Evolutionary conservation across 176 grass and related monocot species (phyloP), one percentile per base, ranked within the genome.

Genomic region (Olyra latifolia): DNA sequence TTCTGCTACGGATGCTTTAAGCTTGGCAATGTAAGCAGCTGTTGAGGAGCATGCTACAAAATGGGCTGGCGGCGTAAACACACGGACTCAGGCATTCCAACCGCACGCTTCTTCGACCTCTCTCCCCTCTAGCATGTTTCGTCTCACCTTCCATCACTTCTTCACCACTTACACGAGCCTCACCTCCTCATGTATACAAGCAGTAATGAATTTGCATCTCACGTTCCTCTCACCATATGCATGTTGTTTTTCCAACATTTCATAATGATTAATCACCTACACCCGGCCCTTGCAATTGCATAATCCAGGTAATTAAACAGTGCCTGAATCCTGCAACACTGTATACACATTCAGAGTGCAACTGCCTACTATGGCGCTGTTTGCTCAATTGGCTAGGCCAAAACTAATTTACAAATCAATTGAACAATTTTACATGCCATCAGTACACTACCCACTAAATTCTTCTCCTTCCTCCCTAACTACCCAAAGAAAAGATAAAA

Each of bases 321-420:
- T 35, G 32, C 32, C 32, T 3, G 32, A 35, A 35, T 35, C 32
- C 32, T 35, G 32, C 32, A 35, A 35, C 2, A 35, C 32, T 35
- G 5, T 4, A 4, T 35, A 35, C 32, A 35, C 19, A 49, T 79
- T 72, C 11, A 66, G 53, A 59, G 29, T 57, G 77, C 28, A 68
- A 23, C 66, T 80, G 69, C 63, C 16, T 62, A 69, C 45, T 24
- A 48, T 44, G 53, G 24, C 55, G 76, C 2, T 78, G 38, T 63
- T 24, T 67, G 20, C 62, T 75, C 79, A 60, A 78, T 32, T 79
- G 58, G 74, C 30, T 40, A 70, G 30, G 58, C 76, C 82, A 63
- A 75, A 85, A 77, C 65, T 82, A 79, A 75, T 87, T 39, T 90
- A 87, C 84, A 90, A 73, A 79, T 79, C 88, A 83, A 74, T 59